These are phyloP conservation scores for Pseudocercospora vitis DNA, from an alignment of 2,329 filamentous ascomycete genomes.

Conservation along the genomic window DNA sequence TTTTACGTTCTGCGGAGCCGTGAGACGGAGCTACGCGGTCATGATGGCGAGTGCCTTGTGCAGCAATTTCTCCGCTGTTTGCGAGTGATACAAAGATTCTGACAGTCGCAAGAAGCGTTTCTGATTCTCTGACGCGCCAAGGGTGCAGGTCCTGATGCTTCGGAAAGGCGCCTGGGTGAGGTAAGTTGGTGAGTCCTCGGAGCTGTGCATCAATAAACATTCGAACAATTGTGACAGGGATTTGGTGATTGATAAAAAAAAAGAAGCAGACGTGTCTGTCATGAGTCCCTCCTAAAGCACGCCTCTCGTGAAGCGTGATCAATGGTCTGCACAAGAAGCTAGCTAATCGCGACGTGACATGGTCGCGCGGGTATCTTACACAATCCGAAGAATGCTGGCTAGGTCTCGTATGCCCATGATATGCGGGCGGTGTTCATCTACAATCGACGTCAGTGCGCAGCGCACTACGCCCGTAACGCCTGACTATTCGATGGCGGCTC, in stretches of 20 bases:
- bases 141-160: no score
- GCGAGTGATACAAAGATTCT: no score
- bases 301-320: neutral
- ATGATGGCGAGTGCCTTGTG: no score
- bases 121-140: no score
- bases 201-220: neutral
- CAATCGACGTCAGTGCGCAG: neutral
- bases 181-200: no score
- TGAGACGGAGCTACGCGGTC: no score
- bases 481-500: conserved; percentile 4
- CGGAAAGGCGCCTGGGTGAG: no score
- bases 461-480: neutral
- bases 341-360: conserved; percentile 5
- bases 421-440: conserved; percentile 7
- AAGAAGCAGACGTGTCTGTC: neutral
- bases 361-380: conserved; percentile 12
- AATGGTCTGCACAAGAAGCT: conserved; percentile 10
- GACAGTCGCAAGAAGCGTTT: no score
- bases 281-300: neutral
- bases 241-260: no score
- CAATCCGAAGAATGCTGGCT: conserved; percentile 6
- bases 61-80: no score
- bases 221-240: neutral
- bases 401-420: neutral
- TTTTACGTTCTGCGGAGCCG: no score